Conservation (phyloP, 2,329 filamentous ascomycete species). For the Seiridium cupressi region DNA sequence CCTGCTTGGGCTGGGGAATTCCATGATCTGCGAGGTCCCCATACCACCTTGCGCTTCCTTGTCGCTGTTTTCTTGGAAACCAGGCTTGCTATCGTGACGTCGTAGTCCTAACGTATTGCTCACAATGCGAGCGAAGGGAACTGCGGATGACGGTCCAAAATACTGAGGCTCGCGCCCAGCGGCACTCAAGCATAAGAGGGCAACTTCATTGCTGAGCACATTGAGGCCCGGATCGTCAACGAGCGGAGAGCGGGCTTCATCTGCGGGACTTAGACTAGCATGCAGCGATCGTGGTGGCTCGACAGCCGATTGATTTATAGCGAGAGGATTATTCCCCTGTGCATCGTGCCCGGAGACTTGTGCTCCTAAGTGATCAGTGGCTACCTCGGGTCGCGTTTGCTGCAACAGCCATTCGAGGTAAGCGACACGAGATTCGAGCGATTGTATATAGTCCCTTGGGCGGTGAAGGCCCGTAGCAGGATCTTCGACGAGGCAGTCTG, state of each 20-base stretch:
- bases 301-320: background rate
- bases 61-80: background rate
- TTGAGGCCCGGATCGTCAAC: conserved; percentile 9
- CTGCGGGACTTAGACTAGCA: background rate
- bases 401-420: conserved; percentile 29
- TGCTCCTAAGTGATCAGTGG: conserved; percentile 15
- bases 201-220: conserved; percentile 24
- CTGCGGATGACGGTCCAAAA: conserved; percentile 32
- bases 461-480: conserved; percentile 29
- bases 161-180: conserved; percentile 33
- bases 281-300: background rate
- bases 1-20: background rate
- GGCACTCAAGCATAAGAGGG: conserved; percentile 26
- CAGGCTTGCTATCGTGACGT: background rate
- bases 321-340: too few relatives aligned
- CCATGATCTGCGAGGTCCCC: background rate
- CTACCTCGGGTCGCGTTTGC: conserved; percentile 22
- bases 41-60: background rate
- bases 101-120: conserved; percentile 18
- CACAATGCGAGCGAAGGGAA: conserved; percentile 28
- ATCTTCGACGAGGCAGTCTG: conserved; percentile 30
- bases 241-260: background rate
- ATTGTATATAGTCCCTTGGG: conserved; percentile 30
- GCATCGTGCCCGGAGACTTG: background rate
- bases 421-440: conserved; percentile 23